Conservation (phyloP, 805 yeast species). For the Priceomyces haplophilus region DNA sequence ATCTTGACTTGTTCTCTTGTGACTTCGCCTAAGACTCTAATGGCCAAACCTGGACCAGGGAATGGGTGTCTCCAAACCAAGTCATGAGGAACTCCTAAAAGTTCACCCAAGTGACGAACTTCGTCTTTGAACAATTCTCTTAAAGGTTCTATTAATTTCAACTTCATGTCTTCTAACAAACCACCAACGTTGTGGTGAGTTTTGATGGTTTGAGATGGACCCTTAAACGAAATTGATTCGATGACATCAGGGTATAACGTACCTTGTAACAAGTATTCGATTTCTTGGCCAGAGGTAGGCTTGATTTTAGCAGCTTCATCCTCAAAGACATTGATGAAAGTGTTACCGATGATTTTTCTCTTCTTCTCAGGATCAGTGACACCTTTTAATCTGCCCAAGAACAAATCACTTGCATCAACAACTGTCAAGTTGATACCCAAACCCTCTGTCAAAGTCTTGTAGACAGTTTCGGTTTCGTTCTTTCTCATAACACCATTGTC, state of each 20-base stretch:
- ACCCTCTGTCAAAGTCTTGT: constrained; percentile 86
- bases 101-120: constrained; percentile 93
- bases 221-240: constrained; percentile 97
- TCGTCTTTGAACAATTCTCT: constrained; percentile 99
- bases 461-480: constrained; percentile 86
- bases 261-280: constrained; percentile 93
- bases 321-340: constrained; percentile 95
- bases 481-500: constrained; percentile 97
- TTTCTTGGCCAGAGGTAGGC: constrained; percentile 85
- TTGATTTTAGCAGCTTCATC: constrained; percentile 89
- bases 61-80: constrained; percentile 99
- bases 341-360: constrained; percentile 97
- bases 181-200: constrained; percentile 99
- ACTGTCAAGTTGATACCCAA: constrained; percentile 93
- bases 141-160: constrained; percentile 96
- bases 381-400: constrained; percentile 81
- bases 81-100: constrained; percentile 93
- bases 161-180: constrained; percentile 93
- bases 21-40: constrained; percentile 96
- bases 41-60: constrained; percentile 99
- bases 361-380: constrained; percentile 98
- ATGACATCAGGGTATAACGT: constrained; percentile 98
- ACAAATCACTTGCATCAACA: constrained; percentile 90
- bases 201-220: constrained; percentile 99
- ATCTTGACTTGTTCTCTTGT: constrained; percentile 89